Conservation (phyloP, 2,329 filamentous ascomycete species). For the Capronia epimyces region DNA sequence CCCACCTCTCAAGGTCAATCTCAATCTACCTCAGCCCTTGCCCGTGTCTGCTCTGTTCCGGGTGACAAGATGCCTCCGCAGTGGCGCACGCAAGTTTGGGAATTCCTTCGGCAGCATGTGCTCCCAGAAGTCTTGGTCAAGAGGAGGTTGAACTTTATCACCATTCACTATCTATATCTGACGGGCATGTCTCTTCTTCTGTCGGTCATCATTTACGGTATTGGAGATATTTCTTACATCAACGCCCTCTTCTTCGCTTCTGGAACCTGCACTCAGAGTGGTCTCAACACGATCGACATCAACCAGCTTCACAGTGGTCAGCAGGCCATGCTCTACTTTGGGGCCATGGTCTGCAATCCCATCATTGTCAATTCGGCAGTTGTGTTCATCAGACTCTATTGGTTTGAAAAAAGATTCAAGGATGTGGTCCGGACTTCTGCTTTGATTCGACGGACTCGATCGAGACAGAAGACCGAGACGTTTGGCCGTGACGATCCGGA, state of each 20-base stretch:
- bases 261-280: slow-evolving; percentile 84
- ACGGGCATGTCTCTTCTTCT: slow-evolving; percentile 65
- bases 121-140: slow-evolving; percentile 36
- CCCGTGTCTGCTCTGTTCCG: background rate
- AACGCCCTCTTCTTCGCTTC: slow-evolving; percentile 86
- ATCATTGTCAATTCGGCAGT: slow-evolving; percentile 80
- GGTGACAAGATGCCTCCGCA: background rate
- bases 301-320: slow-evolving; percentile 66
- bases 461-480: slow-evolving; percentile 42
- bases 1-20: background rate
- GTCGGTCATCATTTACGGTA: slow-evolving; percentile 70
- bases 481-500: slow-evolving; percentile 40
- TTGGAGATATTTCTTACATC: slow-evolving; percentile 64
- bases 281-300: slow-evolving; percentile 70
- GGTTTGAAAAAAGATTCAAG: slow-evolving; percentile 96
- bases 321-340: slow-evolving; percentile 66
- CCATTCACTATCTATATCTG: slow-evolving; percentile 65
- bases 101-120: slow-evolving; percentile 33
- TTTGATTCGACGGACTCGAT: slow-evolving; percentile 59
- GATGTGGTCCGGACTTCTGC: slow-evolving; percentile 70
- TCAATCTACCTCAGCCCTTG: background rate
- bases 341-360: slow-evolving; percentile 70
- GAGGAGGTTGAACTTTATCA: slow-evolving; percentile 43
- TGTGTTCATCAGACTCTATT: slow-evolving; percentile 88
- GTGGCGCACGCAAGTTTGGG: slow-evolving; percentile 12